Conservation (phyloP, 768 basidiomycete genomes). For the Lactarius hatsudake region DNA sequence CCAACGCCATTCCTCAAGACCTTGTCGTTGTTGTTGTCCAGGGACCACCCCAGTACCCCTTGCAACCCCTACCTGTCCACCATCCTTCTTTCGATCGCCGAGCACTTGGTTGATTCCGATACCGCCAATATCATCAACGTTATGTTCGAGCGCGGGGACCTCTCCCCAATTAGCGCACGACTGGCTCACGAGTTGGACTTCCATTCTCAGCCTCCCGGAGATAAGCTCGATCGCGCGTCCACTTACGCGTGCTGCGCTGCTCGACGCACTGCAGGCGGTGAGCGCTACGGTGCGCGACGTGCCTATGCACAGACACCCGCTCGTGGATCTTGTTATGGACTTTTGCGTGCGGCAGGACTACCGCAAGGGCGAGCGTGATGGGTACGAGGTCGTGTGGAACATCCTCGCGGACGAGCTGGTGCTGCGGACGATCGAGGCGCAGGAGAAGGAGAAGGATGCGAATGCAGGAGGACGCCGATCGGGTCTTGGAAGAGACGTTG, state of each 20-base stretch:
- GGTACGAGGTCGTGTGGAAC: slow-evolving; percentile 28
- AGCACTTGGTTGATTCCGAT: slow-evolving; percentile 67
- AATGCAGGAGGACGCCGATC: slow-evolving; percentile 16
- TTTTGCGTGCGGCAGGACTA: slow-evolving; percentile 41
- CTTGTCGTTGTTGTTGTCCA: slow-evolving; percentile 59
- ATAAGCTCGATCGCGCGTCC: slow-evolving; percentile 39
- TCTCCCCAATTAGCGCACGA: slow-evolving; percentile 70
- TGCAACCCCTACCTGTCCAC: slow-evolving; percentile 60
- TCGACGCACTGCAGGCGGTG: slow-evolving; percentile 54
- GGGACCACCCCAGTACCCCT: slow-evolving; percentile 52
- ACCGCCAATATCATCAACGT: slow-evolving; percentile 57
- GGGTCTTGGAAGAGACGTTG: slow-evolving; percentile 15
- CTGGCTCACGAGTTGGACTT: slow-evolving; percentile 69
- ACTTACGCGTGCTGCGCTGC: slow-evolving; percentile 52
- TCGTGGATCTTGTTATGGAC: slow-evolving; percentile 53
- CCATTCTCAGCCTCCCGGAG: slow-evolving; percentile 47
- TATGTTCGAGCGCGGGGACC: slow-evolving; percentile 65
- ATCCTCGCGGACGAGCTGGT: slow-evolving; percentile 31
- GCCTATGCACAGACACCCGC: slow-evolving; percentile 54
- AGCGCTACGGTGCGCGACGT: slow-evolving; percentile 72
- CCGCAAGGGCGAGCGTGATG: slow-evolving; percentile 21
- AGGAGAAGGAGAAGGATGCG: slow-evolving; percentile 44
- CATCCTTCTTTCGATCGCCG: slow-evolving; percentile 61
- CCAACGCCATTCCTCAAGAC: slow-evolving; percentile 60
- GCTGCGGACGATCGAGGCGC: slow-evolving; percentile 34